A percentile compares a stretch with the other conserved stretches of the same genome.
These are phyloP conservation scores for Cutaneotrichosporon arboriforme DNA, from an alignment of 1,284 basidiomycete genomes.

Conservation along the genomic window DNA sequence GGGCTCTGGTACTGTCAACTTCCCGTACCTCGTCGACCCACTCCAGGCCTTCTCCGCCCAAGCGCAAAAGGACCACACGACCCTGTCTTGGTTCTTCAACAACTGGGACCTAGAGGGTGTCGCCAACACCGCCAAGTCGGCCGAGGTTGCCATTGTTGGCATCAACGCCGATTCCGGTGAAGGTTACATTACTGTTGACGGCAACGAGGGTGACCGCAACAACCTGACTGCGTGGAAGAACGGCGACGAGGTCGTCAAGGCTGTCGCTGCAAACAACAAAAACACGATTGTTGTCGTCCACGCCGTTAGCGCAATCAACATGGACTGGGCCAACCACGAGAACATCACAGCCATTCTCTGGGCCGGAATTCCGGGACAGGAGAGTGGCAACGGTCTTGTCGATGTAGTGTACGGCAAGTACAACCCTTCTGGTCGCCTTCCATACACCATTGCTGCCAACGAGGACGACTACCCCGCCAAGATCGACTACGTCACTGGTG, in stretches of 20 bases:
- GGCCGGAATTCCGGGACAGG: slow-evolving; percentile 58
- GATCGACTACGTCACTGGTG: slow-evolving; percentile 51
- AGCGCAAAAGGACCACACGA: slow-evolving; percentile 56
- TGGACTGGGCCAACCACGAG: slow-evolving; percentile 69
- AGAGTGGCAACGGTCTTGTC: slow-evolving; percentile 67
- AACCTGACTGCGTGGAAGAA: slow-evolving; percentile 75
- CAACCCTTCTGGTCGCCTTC: slow-evolving; percentile 69
- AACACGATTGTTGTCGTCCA: slow-evolving; percentile 80
- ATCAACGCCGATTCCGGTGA: slow-evolving; percentile 70
- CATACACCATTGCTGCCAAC: slow-evolving; percentile 72
- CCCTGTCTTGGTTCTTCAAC: slow-evolving; percentile 53
- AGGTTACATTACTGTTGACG: slow-evolving; percentile 67
- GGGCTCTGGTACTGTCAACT: slow-evolving; percentile 60
- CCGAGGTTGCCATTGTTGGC: slow-evolving; percentile 62
- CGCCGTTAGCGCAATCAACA: slow-evolving; percentile 64
- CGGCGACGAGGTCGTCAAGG: slow-evolving; percentile 55
- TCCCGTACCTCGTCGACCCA: slow-evolving; percentile 53
- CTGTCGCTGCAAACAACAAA: slow-evolving; percentile 48
- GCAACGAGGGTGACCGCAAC: slow-evolving; percentile 58
- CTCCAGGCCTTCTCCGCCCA: slow-evolving; percentile 63
- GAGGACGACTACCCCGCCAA: slow-evolving; percentile 59
- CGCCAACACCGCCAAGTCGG: slow-evolving; percentile 52
- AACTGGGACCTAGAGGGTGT: slow-evolving; percentile 60
- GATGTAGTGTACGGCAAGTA: slow-evolving; percentile 55
- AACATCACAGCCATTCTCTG: slow-evolving; percentile 57